A percentile compares a stretch with the other conserved stretches of the same genome.
These are phyloP conservation scores for Coemansia sp. DNA, from an alignment of 192 early-diverging fungal species.

Conservation along the genomic window DNA sequence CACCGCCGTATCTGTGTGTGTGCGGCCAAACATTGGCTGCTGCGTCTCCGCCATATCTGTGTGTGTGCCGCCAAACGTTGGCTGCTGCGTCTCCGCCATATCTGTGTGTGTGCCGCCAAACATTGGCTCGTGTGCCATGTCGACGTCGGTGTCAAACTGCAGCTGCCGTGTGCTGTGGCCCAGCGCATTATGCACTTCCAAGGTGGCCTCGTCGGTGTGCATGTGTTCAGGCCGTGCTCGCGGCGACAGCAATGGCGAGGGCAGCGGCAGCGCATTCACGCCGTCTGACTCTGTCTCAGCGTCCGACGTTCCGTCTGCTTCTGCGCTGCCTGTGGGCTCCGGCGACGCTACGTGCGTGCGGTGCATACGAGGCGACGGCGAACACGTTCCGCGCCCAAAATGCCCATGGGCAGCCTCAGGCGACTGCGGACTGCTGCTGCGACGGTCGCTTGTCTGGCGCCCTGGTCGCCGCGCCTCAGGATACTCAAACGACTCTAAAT, in stretches of 20 bases:
- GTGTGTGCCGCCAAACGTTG: background rate
- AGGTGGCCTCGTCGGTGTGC: constrained; percentile 25
- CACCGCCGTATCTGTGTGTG: constrained; percentile 13
- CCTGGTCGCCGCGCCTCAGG: background rate
- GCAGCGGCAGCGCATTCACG: constrained; percentile 22
- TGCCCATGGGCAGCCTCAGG: constrained; percentile 9
- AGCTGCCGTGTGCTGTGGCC: constrained; percentile 1
- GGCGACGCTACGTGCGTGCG: background rate
- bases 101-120: constrained; percentile 10
- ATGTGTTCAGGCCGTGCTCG: constrained; percentile 26
- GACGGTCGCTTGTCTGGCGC: constrained; percentile 4
- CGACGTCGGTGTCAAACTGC: background rate
- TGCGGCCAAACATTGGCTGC: constrained; percentile 5
- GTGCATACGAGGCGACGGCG: constrained; percentile 21
- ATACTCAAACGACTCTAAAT: constrained; percentile 9
- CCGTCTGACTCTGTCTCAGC: constrained; percentile 1
- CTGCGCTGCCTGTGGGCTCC: background rate
- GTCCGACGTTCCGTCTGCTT: background rate
- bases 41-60: constrained; percentile 12
- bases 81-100: constrained; percentile 10
- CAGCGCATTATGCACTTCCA: background rate
- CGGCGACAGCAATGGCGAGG: constrained; percentile 49
- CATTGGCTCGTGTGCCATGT: too few species aligned
- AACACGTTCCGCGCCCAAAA: constrained; percentile 18
- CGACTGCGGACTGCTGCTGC: constrained; percentile 47